Evolutionary conservation across 345 rosid species (phyloP).

Genomic region (Brassica incana): DNA sequence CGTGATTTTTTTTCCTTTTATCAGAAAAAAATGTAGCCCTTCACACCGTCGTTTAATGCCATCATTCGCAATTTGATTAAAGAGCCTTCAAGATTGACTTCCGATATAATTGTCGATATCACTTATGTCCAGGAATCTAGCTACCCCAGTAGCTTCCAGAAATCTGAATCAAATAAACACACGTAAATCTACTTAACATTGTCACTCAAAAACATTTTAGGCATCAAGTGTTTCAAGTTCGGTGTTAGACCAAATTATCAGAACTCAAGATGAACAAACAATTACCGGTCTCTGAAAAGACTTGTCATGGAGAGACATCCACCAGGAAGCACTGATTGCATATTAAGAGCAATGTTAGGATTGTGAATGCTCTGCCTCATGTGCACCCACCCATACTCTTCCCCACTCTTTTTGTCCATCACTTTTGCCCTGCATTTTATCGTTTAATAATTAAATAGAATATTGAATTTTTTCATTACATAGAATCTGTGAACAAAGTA

Average conservation of each 20-base stretch:
- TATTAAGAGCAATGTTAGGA: conserved; percentile 77
- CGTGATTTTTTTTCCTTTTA: neutral
- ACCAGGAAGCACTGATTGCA: conserved; percentile 68
- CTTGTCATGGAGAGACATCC: conserved; percentile 62
- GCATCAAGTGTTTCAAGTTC: neutral
- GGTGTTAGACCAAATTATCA: neutral
- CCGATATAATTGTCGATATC: conserved; percentile 53
- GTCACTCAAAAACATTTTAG: neutral
- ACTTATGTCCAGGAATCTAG: conserved; percentile 56
- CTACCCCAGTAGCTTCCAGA: conserved; percentile 61
- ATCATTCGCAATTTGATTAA: neutral
- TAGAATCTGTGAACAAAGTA: conserved; percentile 4
- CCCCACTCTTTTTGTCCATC: conserved; percentile 52
- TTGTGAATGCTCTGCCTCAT: conserved; percentile 93
- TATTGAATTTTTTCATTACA: neutral
- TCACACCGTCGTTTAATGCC: neutral
- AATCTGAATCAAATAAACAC: conserved; percentile 52
- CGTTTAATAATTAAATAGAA: neutral
- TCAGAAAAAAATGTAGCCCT: neutral
- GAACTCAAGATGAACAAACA: neutral
- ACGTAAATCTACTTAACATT: conserved; percentile 6
- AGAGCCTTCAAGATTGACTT: conserved; percentile 29
- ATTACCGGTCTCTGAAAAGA: conserved; percentile 55
- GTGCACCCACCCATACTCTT: conserved; percentile 77
- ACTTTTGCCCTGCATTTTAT: conserved; percentile 59